phyloP scores from a whole-genome alignment of 2,329 filamentous ascomycete species.

The Talaromyces sp. region DNA sequence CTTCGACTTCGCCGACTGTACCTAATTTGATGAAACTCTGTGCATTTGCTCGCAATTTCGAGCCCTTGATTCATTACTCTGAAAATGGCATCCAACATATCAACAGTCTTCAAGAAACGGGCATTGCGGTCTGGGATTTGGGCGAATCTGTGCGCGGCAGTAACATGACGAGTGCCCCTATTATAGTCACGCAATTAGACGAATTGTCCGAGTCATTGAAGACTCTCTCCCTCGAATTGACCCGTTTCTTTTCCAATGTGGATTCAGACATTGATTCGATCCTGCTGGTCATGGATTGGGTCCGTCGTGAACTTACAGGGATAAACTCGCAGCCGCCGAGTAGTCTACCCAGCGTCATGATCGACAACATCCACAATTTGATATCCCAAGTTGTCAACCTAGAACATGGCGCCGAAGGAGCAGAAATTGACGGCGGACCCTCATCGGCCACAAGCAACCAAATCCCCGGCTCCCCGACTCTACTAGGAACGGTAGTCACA shows the following conservation, averaged over 20 bases:
- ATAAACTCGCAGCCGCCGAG: constrained; percentile 59
- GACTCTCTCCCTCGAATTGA: constrained; percentile 76
- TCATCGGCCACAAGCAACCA: constrained; percentile 16
- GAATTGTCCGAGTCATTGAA: constrained; percentile 81
- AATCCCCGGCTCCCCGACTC: constrained; percentile 51
- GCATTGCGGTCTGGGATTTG: constrained; percentile 90
- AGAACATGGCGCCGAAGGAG: constrained; percentile 23
- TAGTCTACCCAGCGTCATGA: constrained; percentile 62
- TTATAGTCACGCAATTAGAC: constrained; percentile 81
- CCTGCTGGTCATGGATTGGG: constrained; percentile 94
- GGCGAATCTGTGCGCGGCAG: constrained; percentile 83
- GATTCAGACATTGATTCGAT: constrained; percentile 92
- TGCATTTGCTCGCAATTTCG: constrained; percentile 81
- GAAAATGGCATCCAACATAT: constrained; percentile 84
- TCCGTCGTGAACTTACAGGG: constrained; percentile 72
- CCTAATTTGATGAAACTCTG: constrained; percentile 89
- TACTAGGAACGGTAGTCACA: constrained; percentile 63
- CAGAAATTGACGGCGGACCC: not conserved
- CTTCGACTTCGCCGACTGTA: constrained; percentile 60
- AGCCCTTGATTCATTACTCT: constrained; percentile 90
- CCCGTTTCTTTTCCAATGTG: constrained; percentile 86
- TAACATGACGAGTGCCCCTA: constrained; percentile 83
- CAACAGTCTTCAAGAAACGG: constrained; percentile 81
- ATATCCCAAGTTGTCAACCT: constrained; percentile 53
- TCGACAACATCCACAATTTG: constrained; percentile 77